Evolutionary conservation across 257 asterid genomes (phyloP).

Genomic region (Nemophila menziesii): DNA sequence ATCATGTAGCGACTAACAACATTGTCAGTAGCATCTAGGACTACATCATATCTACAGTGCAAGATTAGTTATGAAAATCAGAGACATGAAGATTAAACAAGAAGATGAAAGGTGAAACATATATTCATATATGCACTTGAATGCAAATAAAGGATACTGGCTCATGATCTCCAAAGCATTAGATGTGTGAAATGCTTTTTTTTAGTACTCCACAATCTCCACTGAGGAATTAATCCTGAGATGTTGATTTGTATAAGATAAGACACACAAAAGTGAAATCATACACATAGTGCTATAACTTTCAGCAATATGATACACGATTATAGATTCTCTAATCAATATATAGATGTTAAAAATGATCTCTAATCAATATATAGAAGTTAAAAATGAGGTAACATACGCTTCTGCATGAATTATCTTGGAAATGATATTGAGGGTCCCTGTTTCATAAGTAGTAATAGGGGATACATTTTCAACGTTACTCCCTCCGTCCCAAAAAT

Average conservation of each 20-base stretch:
- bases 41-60: constrained; percentile 67
- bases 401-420: constrained; percentile 96
- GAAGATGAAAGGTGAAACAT: not conserved
- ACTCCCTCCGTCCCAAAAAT: no score
- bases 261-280: constrained; percentile 1
- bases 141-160: constrained; percentile 35
- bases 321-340: no score
- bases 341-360: constrained; percentile 4
- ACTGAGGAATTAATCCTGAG: constrained; percentile 70
- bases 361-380: constrained; percentile 61
- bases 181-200: constrained; percentile 69
- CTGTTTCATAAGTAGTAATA: no score
- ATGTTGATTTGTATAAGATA: constrained; percentile 1
- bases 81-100: constrained; percentile 5
- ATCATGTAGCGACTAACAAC: constrained; percentile 97
- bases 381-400: constrained; percentile 89
- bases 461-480: no score
- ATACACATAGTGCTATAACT: not conserved
- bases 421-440: constrained; percentile 11
- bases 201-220: constrained; percentile 71
- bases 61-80: constrained; percentile 15
- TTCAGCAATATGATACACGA: not conserved
- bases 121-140: not conserved
- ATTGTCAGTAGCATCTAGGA: constrained; percentile 93
- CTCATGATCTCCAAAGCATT: constrained; percentile 75